Base-by-base conservation (phyloP, 441 rosid species). In the Jatropha podagrica region DNA sequence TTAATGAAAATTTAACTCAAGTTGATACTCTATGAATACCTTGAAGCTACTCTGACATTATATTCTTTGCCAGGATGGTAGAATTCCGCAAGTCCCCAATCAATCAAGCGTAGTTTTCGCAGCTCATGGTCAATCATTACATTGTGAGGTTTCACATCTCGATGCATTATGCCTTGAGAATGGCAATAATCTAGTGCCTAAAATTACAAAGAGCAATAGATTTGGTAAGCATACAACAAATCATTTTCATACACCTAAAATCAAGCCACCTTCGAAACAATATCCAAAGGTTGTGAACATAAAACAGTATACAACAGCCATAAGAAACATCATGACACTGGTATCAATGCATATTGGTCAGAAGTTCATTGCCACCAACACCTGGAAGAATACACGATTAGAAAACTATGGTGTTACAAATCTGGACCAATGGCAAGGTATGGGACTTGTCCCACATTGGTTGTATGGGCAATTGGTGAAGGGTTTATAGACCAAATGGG, bases 1-100 rank as follows among this genome's bases (percentile, higher is more conserved):
- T 13, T n/a, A 3, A 3, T 27, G 48, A 48, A 48, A 51, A 52
- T 77, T 3, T 2, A 9, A 56, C 8, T 32, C 32, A 32, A 32
- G 32, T 32, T 32, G 32, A 20, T 7, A 56, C n/a, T 20, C 7
- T 13, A 56, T 20, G 61, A 56, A 56, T 84, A 95, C 99, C 99
- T 95, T 69, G 98, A 93, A 71, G 98, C 99, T 59, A 95, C 99
- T 60, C 98, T 89, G 67, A 93, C 99, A 73, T 93, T 95, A 78
- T 95, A 93, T 80, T 95, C 97, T 85, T 95, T 90, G 37, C 90
- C 91, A 78, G 97, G 97, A 81, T 95, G 98, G 80, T 93, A 95
- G 84, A 95, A 95, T 81, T 95, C 97, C 79, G 99, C 99, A 32
- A 95, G 94, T 76, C 99, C 99, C 99, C 99, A 95, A 65, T 90